Evolutionary conservation across 768 basidiomycete genomes (phyloP).

Genomic region (Boletus subcaerulescens): DNA sequence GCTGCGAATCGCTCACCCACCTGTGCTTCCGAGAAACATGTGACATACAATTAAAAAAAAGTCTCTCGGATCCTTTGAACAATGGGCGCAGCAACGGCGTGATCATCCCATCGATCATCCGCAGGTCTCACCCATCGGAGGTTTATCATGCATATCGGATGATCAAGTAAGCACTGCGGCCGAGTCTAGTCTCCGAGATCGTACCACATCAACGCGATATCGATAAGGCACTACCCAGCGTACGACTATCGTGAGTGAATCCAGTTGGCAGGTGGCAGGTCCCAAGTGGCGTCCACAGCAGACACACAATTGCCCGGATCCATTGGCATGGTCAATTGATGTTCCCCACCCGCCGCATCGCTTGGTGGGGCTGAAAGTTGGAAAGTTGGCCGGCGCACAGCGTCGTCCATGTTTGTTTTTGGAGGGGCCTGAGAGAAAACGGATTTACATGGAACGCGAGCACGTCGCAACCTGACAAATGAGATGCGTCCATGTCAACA

Average conservation of each 20-base stretch:
- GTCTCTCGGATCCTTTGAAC: conserved; percentile 1
- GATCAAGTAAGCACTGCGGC: conserved; percentile 11
- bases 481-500: too few species aligned
- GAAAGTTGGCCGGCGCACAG: too few species aligned
- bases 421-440: neutral
- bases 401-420: neutral
- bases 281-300: too few species aligned
- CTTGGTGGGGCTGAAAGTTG: too few species aligned
- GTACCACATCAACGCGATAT: neutral
- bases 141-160: conserved; percentile 9
- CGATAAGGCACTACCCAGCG: conserved; percentile 10
- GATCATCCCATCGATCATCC: neutral
- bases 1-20: neutral
- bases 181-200: neutral
- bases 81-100: neutral
- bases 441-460: neutral
- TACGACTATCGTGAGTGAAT: too few species aligned
- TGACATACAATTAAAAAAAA: neutral
- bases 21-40: neutral
- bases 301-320: too few species aligned
- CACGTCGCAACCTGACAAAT: neutral
- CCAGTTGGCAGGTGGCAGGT: neutral
- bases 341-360: too few species aligned
- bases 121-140: conserved; percentile 1
- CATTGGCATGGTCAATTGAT: too few species aligned